phyloP scores from a whole-genome alignment of 495 filamentous ascomycete species.

The Peziza echinospora region DNA sequence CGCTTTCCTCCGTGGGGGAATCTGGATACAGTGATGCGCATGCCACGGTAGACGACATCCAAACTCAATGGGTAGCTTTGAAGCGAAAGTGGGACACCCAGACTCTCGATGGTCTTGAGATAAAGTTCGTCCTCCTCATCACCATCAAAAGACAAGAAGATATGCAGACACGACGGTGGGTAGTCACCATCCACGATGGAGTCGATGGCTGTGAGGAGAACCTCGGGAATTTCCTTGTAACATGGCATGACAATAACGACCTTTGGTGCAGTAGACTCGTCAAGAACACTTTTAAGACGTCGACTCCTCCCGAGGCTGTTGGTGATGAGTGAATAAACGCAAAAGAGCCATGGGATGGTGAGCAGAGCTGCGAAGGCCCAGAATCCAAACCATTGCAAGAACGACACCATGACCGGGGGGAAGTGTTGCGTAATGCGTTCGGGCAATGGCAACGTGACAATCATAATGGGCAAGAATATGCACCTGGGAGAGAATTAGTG shows the following conservation, averaged over 20 bases:
- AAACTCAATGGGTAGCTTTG: conserved; percentile 73
- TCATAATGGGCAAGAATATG: conserved; percentile 82
- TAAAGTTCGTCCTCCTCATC: conserved; percentile 75
- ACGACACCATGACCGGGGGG: conserved; percentile 38
- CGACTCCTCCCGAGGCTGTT: conserved; percentile 62
- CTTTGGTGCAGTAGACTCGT: conserved; percentile 74
- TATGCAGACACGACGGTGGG: conserved; percentile 76
- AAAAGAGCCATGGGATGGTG: conserved; percentile 79
- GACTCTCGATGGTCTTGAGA: conserved; percentile 64
- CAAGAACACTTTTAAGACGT: conserved; percentile 61
- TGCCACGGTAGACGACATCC: conserved; percentile 63
- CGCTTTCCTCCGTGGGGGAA: conserved; percentile 90
- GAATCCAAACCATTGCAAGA: conserved; percentile 91
- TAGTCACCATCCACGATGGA: conserved; percentile 93
- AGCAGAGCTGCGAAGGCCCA: conserved; percentile 78
- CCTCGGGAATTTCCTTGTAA: conserved; percentile 75
- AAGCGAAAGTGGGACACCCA: conserved; percentile 61
- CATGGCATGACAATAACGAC: conserved; percentile 95
- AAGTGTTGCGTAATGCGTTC: conserved; percentile 44
- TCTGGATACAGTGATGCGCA: conserved; percentile 73
- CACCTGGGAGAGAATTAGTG: conserved; percentile 27
- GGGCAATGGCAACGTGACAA: conserved; percentile 81
- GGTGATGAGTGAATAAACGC: conserved; percentile 73
- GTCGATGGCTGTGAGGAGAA: conserved; percentile 74
- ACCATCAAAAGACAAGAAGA: conserved; percentile 93